Conservation (phyloP, 345 rosid genomes). For the Nephelium lappaceum region DNA sequence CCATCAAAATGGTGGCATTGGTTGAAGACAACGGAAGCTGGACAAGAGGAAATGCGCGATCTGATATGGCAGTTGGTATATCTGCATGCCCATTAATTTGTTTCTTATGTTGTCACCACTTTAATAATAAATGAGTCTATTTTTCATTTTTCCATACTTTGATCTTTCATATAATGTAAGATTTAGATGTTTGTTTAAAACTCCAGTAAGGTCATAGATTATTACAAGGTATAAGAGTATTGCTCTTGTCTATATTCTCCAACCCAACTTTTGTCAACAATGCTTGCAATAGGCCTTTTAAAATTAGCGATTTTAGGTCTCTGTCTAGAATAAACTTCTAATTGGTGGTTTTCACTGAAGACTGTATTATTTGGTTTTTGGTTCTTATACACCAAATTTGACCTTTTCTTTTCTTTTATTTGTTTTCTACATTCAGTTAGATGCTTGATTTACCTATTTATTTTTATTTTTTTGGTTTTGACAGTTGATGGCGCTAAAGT, state of each 20-base stretch:
- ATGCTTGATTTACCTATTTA: background rate
- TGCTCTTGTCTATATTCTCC: background rate
- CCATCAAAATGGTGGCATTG: slow-evolving; percentile 98
- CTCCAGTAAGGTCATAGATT: background rate
- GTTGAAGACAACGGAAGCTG: slow-evolving; percentile 86
- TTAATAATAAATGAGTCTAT: background rate
- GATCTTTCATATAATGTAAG: background rate
- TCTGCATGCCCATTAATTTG: slow-evolving; percentile 21
- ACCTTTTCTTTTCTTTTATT: background rate
- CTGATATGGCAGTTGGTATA: slow-evolving; percentile 85
- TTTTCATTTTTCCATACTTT: background rate
- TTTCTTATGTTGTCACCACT: slow-evolving; percentile 10
- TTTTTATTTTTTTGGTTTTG: slow-evolving; percentile 9
- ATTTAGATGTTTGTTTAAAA: background rate
- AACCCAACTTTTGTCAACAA: background rate
- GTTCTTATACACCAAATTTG: background rate
- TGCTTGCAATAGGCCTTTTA: background rate
- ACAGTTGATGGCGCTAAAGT: slow-evolving; percentile 84
- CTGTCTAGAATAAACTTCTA: background rate
- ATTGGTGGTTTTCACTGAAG: background rate
- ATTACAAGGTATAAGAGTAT: background rate
- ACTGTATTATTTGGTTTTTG: background rate
- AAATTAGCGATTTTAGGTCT: background rate
- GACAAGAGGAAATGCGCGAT: slow-evolving; percentile 84
- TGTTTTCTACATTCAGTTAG: background rate